Conservation (phyloP, 495 filamentous ascomycete species). For the Tetracladium marchalianum region DNA sequence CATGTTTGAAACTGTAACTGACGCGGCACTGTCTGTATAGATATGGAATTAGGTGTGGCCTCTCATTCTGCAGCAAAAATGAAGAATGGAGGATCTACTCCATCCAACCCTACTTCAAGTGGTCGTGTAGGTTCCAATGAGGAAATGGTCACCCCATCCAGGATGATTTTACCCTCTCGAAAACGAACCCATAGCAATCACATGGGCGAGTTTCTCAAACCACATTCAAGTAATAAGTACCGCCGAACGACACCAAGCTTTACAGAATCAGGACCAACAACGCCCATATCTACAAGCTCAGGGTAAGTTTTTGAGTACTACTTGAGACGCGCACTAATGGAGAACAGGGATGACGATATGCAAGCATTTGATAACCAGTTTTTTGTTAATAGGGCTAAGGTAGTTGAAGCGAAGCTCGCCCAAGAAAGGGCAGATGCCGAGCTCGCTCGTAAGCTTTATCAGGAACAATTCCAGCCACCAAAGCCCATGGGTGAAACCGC, state of each 20-base stretch:
- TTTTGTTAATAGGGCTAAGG: conserved; percentile 26
- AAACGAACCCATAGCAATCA: conserved; percentile 28
- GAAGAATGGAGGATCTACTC: conserved; percentile 2
- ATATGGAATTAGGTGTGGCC: neutral
- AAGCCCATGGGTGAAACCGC: conserved; percentile 2
- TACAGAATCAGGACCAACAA: conserved; percentile 18
- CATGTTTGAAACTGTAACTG: too few species aligned
- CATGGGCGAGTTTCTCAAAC: conserved; percentile 11
- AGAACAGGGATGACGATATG: conserved; percentile 15
- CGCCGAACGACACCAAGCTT: conserved; percentile 26
- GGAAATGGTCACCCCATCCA: conserved; percentile 7
- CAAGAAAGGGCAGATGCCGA: conserved; percentile 38
- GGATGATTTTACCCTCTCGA: conserved; percentile 15
- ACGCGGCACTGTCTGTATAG: too few species aligned
- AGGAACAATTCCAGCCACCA: conserved; percentile 8
- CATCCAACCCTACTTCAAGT: conserved; percentile 13
- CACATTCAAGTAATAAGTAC: conserved; percentile 20
- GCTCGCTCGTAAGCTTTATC: conserved; percentile 32
- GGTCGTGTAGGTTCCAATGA: neutral
- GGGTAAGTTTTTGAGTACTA: conserved; percentile 15
- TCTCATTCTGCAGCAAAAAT: neutral
- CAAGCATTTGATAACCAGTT: conserved; percentile 5
- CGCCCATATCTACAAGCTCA: conserved; percentile 18
- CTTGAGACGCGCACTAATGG: conserved; percentile 3
- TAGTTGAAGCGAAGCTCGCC: conserved; percentile 23